Conservation (phyloP, 371 early-diverging fungal species). For the Globomyces sp. region DNA sequence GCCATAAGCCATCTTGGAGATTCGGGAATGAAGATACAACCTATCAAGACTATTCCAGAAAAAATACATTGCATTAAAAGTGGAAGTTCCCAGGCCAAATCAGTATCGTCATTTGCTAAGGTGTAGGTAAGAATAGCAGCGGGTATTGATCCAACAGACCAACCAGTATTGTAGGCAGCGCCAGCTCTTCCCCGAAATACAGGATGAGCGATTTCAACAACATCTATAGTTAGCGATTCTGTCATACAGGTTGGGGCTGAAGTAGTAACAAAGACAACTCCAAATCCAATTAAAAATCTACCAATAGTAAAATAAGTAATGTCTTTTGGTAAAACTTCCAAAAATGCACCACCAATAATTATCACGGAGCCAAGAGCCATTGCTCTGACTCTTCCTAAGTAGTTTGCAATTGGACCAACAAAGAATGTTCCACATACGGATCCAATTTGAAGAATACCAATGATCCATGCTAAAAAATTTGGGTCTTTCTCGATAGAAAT, state of each 20-base stretch:
- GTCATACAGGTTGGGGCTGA: conserved; percentile 41
- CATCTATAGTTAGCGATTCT: conserved; percentile 22
- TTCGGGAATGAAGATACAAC: conserved; percentile 49
- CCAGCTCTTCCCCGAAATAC: conserved; percentile 40
- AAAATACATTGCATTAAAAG: conserved; percentile 45
- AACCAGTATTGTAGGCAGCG: conserved; percentile 40
- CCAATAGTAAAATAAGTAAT: conserved; percentile 42
- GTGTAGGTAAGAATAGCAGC: conserved; percentile 18
- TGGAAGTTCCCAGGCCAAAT: conserved; percentile 49
- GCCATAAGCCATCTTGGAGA: conserved; percentile 55
- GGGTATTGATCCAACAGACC: conserved; percentile 36
- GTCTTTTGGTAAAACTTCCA: conserved; percentile 39
- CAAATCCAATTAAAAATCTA: conserved; percentile 50
- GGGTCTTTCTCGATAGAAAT: conserved; percentile 35
- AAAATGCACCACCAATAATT: conserved; percentile 48
- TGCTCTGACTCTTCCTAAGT: conserved; percentile 45
- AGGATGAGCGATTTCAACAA: conserved; percentile 50
- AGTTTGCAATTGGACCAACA: conserved; percentile 30
- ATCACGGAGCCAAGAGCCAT: conserved; percentile 49
- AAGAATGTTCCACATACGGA: conserved; percentile 41
- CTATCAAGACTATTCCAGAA: conserved; percentile 48
- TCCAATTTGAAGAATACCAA: conserved; percentile 48
- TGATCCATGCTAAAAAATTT: conserved; percentile 41
- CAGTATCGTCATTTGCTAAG: conserved; percentile 1
- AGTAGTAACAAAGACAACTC: conserved; percentile 52